Conservation (phyloP, 2,329 filamentous ascomycete species). For the Fusarium sp. region DNA sequence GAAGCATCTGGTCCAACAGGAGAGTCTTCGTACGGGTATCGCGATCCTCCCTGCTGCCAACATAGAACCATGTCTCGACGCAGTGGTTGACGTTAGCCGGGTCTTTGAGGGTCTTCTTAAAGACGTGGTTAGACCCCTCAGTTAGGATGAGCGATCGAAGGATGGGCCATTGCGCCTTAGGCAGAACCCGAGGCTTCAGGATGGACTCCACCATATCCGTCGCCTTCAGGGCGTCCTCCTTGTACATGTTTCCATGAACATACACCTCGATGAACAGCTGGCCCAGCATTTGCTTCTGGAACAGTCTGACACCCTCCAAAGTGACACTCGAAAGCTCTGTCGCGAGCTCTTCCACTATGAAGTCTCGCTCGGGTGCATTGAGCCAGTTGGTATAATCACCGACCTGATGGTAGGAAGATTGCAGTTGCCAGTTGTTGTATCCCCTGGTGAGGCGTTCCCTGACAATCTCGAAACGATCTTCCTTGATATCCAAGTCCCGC, state of each 20-base stretch:
- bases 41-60: constrained; percentile 79
- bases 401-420: constrained; percentile 91
- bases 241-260: constrained; percentile 93
- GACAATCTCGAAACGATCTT: constrained; percentile 92
- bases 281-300: constrained; percentile 84
- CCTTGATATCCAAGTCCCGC: constrained; percentile 84
- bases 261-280: constrained; percentile 92
- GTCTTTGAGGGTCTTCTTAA: constrained; percentile 84
- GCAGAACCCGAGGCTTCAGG: constrained; percentile 80
- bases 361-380: constrained; percentile 78
- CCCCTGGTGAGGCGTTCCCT: constrained; percentile 85
- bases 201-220: constrained; percentile 86
- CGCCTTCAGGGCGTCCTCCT: constrained; percentile 89
- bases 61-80: constrained; percentile 82
- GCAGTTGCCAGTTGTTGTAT: constrained; percentile 89
- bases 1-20: constrained; percentile 89
- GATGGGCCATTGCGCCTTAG: constrained; percentile 84
- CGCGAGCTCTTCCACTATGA: constrained; percentile 83
- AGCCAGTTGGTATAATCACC: constrained; percentile 87
- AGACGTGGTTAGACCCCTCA: constrained; percentile 86
- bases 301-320: constrained; percentile 79
- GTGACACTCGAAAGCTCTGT: constrained; percentile 83
- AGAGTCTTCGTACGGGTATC: constrained; percentile 80
- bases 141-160: constrained; percentile 83
- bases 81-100: constrained; percentile 91